These are phyloP conservation scores for Blastomyces gilchristii DNA, from an alignment of 2,329 filamentous ascomycete genomes.

Conservation along the genomic window DNA sequence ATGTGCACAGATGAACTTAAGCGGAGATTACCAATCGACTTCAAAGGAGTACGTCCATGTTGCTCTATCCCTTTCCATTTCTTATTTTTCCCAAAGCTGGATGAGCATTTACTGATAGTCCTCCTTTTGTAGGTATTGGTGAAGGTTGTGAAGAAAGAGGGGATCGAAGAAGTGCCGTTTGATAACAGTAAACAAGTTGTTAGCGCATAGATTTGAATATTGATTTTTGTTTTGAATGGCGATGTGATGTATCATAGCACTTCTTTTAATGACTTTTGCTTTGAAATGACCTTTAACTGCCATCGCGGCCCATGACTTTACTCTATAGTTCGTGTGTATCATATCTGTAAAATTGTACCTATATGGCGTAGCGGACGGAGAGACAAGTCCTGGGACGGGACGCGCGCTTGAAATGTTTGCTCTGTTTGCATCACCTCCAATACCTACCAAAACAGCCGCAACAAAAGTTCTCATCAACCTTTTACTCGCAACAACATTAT, in stretches of 20 bases:
- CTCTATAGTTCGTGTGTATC: background rate
- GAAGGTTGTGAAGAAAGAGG: conserved; percentile 91
- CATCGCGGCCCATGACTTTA: background rate
- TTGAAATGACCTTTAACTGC: conserved; percentile 21
- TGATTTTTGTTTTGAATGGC: conserved; percentile 20
- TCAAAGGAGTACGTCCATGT: conserved; percentile 68
- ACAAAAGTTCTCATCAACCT: background rate
- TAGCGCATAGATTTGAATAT: conserved; percentile 31
- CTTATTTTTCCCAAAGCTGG: background rate
- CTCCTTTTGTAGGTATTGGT: conserved; percentile 45
- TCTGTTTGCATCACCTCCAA: conserved; percentile 16
- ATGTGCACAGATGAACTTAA: conserved; percentile 97
- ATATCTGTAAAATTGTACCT: background rate
- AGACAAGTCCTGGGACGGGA: background rate
- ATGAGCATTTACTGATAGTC: conserved; percentile 5
- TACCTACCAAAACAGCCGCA: background rate
- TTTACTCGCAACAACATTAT: background rate
- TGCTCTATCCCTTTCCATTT: background rate
- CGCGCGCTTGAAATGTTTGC: conserved; percentile 10
- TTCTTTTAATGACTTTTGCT: conserved; percentile 17
- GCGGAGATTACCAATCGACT: conserved; percentile 92
- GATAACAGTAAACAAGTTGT: conserved; percentile 60
- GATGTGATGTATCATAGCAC: conserved; percentile 23
- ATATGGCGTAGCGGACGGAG: no score
- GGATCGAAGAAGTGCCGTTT: conserved; percentile 73